Percentiles rank a stretch among this genome's conserved stretches.
These are phyloP conservation scores for Coniochaeta sp. DNA, from an alignment of 2,329 filamentous ascomycete genomes.

Conservation along the genomic window DNA sequence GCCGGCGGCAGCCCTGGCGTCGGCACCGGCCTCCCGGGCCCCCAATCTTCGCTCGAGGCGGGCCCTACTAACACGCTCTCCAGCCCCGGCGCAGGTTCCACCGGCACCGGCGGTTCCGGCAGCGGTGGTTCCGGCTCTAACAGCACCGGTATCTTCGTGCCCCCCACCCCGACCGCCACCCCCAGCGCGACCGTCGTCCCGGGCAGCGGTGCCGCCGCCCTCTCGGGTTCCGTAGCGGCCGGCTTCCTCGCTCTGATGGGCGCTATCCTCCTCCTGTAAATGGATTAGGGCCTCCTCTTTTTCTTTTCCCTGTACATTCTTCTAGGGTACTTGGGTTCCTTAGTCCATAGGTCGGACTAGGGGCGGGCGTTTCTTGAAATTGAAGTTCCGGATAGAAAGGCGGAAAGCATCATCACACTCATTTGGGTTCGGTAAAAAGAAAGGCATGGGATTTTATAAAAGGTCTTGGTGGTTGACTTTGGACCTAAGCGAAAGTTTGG, in stretches of 20 bases:
- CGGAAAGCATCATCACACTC: too few species aligned
- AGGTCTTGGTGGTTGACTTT: too few species aligned
- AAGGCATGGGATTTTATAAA: too few species aligned
- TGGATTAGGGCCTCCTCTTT: not conserved
- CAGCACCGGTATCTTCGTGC: conserved; percentile 12
- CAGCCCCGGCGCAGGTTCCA: conserved; percentile 7
- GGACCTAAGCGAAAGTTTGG: too few species aligned
- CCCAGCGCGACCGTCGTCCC: conserved; percentile 11
- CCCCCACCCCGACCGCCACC: conserved; percentile 11
- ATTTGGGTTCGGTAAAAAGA: too few species aligned
- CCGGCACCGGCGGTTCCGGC: conserved; percentile 14
- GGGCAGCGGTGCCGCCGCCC: conserved; percentile 11
- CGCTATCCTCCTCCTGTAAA: conserved; percentile 24
- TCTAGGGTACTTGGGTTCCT: too few species aligned
- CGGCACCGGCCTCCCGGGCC: conserved; percentile 16
- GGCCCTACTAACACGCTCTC: conserved; percentile 9
- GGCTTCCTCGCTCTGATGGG: conserved; percentile 21
- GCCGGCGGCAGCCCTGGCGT: conserved; percentile 14
- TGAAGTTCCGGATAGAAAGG: too few species aligned
- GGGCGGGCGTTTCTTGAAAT: too few species aligned
- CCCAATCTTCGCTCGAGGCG: conserved; percentile 17
- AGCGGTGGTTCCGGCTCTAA: conserved; percentile 16
- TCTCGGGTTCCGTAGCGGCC: conserved; percentile 20
- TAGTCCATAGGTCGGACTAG: too few species aligned
- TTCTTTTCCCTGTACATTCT: not conserved